Conservation (phyloP, 176 grass and related monocot genomes). For the Carex kokanica region DNA sequence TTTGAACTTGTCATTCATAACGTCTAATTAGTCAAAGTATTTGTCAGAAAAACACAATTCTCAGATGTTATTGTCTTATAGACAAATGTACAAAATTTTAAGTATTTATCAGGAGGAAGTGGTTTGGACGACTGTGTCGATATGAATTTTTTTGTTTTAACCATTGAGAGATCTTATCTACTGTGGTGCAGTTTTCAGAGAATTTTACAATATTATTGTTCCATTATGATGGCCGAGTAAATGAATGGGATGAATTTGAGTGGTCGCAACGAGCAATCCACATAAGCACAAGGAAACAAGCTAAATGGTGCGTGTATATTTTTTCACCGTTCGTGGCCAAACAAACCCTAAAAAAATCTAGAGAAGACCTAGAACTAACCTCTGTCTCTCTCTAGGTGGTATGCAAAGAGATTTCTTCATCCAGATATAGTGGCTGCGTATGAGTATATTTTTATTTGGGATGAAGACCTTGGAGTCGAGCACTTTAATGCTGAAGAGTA, state of each 20-base stretch:
- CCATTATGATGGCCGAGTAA: conserved; percentile 77
- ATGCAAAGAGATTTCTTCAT: conserved; percentile 40
- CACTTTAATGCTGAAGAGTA: conserved; percentile 45
- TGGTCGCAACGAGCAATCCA: conserved; percentile 81
- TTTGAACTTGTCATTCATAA: conserved; percentile 4
- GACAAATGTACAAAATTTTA: background rate
- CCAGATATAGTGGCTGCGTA: conserved; percentile 39
- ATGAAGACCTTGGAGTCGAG: conserved; percentile 19
- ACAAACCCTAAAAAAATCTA: background rate
- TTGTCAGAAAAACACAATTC: background rate
- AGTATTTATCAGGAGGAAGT: background rate
- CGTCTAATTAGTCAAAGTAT: background rate
- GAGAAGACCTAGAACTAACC: background rate
- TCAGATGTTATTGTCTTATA: conserved; percentile 11
- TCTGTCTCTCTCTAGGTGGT: conserved; percentile 33
- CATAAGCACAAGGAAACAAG: conserved; percentile 58
- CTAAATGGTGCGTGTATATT: conserved; percentile 51
- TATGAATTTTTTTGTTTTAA: conserved; percentile 17
- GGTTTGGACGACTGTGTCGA: background rate
- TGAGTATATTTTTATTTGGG: conserved; percentile 35
- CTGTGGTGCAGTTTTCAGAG: conserved; percentile 59
- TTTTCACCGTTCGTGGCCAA: background rate
- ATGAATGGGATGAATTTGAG: conserved; percentile 78
- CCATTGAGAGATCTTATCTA: conserved; percentile 18
- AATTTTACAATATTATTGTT: conserved; percentile 78